Evolutionary conservation across 2,329 filamentous ascomycete genomes (phyloP), one percentile per base, ranked within the genome.

Genomic region (Botryotinia convoluta): DNA sequence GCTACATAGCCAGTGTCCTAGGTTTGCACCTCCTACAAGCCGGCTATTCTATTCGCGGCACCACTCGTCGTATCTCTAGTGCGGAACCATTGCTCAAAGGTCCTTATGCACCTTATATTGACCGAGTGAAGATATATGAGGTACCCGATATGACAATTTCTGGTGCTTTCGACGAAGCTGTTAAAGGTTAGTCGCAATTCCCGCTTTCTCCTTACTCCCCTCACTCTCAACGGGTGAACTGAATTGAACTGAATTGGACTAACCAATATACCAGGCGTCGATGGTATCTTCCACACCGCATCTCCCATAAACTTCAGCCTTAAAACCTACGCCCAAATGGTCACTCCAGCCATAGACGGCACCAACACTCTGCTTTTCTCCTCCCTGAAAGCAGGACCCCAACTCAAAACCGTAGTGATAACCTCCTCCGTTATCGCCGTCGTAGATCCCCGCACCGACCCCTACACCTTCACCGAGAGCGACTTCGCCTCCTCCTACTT

Each of bases 391-490:
- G 75, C 76, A 5, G 81, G 80, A 3, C 74, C 81, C 0, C 79
- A 79, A 8, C 79, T 87, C 0, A 82, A 81, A 72, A 79, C 83
- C 1, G 82, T 86, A 44, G 82, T 86, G 7, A 75, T 83, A 54
- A 85, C 83, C 0, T 83, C 81, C 29, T 84, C 82, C 1, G 68
- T 75, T 18, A 73, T 73, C 9, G 78, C 81, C 1, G 73, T 79
- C 1, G 73, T 80, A 0, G 77, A 80, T 22, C 71, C 79, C 0
- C 69, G 74, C 32, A 71, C 69, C 8, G 76, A 75, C 20, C 75
- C 76, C 71, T 79, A 77, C 72, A 73, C 48, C 10, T 78, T 77
- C 6, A 77, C 79, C n/a, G 77, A 79, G 42, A 72, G 73, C 32
- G 63, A 78, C 32, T 80, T 81, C 35, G 81, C 78, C 0, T 83